Conservation (phyloP, 352 stramenopile genomes). For the Pythium volutum region DNA sequence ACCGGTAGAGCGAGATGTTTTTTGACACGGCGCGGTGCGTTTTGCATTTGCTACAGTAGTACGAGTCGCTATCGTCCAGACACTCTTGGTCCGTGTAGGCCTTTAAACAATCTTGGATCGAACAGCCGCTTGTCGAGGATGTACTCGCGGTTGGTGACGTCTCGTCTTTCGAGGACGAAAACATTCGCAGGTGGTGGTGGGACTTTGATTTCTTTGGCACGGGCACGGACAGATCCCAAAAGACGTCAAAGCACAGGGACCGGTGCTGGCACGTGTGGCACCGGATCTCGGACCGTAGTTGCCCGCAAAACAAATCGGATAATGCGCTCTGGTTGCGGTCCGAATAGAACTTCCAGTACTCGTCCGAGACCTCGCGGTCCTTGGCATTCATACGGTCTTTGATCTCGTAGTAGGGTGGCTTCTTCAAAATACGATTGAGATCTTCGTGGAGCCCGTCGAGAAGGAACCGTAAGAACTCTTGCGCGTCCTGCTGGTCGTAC, state of each 20-base stretch:
- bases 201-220: constrained; percentile 64
- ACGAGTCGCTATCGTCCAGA: constrained; percentile 59
- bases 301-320: constrained; percentile 80
- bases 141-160: neutral
- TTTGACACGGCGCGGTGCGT: constrained; percentile 64
- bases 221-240: constrained; percentile 79
- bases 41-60: constrained; percentile 76
- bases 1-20: constrained; percentile 72
- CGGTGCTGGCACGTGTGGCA: constrained; percentile 71
- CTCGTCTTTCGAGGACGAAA: constrained; percentile 7
- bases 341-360: constrained; percentile 87
- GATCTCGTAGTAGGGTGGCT: constrained; percentile 76
- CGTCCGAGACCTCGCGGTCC: constrained; percentile 62
- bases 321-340: constrained; percentile 65
- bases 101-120: constrained; percentile 66
- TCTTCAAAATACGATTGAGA: constrained; percentile 70
- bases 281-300: constrained; percentile 71
- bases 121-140: constrained; percentile 23
- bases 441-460: constrained; percentile 87
- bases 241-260: constrained; percentile 81
- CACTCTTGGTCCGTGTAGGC: constrained; percentile 72
- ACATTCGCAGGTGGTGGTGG: constrained; percentile 19
- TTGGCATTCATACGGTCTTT: constrained; percentile 44
- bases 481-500: constrained; percentile 89
- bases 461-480: constrained; percentile 89